Evolutionary conservation across 768 basidiomycete genomes (phyloP).

Genomic region (Lyophyllum semitale): DNA sequence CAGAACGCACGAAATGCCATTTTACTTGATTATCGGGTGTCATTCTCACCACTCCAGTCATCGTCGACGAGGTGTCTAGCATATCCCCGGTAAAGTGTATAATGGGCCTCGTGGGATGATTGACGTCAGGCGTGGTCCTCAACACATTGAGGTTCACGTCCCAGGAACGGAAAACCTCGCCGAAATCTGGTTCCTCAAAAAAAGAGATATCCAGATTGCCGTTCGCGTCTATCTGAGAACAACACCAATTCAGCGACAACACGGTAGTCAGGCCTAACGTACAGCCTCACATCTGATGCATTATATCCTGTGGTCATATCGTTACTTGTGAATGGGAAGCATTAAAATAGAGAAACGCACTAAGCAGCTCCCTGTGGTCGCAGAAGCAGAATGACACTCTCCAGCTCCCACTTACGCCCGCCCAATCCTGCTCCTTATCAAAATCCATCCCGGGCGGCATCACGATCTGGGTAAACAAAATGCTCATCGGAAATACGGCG

Average conservation of each 20-base stretch:
- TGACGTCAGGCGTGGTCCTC: slow-evolving; percentile 42
- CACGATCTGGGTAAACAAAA: slow-evolving; percentile 55
- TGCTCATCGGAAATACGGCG: slow-evolving; percentile 47
- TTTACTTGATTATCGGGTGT: slow-evolving; percentile 58
- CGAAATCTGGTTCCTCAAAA: slow-evolving; percentile 52
- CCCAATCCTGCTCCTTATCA: slow-evolving; percentile 51
- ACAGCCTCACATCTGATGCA: slow-evolving; percentile 29
- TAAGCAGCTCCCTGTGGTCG: slow-evolving; percentile 65
- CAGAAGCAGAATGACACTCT: slow-evolving; percentile 65
- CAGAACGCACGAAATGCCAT: slow-evolving; percentile 65
- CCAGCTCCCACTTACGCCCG: slow-evolving; percentile 62
- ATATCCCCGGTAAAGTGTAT: slow-evolving; percentile 58
- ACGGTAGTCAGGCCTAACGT: background rate
- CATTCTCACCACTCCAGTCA: slow-evolving; percentile 57
- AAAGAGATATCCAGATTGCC: slow-evolving; percentile 40
- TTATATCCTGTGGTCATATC: slow-evolving; percentile 39
- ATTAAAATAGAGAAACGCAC: slow-evolving; percentile 40
- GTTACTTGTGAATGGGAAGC: background rate
- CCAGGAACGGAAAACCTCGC: slow-evolving; percentile 54
- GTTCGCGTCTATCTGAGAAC: slow-evolving; percentile 28
- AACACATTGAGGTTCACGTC: slow-evolving; percentile 47
- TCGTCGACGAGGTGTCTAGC: slow-evolving; percentile 42
- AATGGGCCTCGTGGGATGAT: slow-evolving; percentile 50
- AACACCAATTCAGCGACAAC: background rate
- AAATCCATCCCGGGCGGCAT: slow-evolving; percentile 40